Conservation (phyloP, 2,329 filamentous ascomycete genomes). For the Aspergillus sp. region DNA sequence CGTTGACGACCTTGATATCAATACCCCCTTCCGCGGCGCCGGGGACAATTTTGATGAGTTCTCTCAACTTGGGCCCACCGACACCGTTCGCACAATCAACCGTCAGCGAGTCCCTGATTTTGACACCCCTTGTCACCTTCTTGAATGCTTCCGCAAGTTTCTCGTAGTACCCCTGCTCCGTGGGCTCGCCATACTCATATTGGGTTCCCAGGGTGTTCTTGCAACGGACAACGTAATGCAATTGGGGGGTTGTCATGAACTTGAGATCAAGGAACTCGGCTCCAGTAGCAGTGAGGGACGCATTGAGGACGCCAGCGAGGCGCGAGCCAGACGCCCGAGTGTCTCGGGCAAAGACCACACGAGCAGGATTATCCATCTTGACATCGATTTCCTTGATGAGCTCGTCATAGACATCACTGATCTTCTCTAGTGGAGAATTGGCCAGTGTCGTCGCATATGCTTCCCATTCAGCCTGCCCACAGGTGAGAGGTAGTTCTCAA, state of each 20-base stretch:
- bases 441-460: constrained; percentile 77
- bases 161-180: constrained; percentile 87
- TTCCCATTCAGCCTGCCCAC: constrained; percentile 68
- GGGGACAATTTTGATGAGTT: constrained; percentile 76
- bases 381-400: constrained; percentile 69
- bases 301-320: constrained; percentile 68
- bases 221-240: constrained; percentile 92
- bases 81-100: constrained; percentile 97
- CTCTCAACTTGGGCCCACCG: constrained; percentile 78
- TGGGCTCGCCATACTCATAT: constrained; percentile 78
- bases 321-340: constrained; percentile 85
- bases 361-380: constrained; percentile 59
- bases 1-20: constrained; percentile 80
- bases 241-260: constrained; percentile 89
- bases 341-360: constrained; percentile 83
- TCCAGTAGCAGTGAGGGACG: constrained; percentile 66
- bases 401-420: constrained; percentile 66
- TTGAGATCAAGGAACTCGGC: constrained; percentile 76
- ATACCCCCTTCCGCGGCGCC: constrained; percentile 57
- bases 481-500: constrained; percentile 6
- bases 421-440: constrained; percentile 68
- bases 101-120: constrained; percentile 62
- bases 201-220: constrained; percentile 85
- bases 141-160: constrained; percentile 82
- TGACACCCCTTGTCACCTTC: constrained; percentile 67